Percentiles rank a stretch among this genome's conserved stretches.
phyloP scores from a whole-genome alignment of 75 land plant species.

The Sequoia sempervirens region DNA sequence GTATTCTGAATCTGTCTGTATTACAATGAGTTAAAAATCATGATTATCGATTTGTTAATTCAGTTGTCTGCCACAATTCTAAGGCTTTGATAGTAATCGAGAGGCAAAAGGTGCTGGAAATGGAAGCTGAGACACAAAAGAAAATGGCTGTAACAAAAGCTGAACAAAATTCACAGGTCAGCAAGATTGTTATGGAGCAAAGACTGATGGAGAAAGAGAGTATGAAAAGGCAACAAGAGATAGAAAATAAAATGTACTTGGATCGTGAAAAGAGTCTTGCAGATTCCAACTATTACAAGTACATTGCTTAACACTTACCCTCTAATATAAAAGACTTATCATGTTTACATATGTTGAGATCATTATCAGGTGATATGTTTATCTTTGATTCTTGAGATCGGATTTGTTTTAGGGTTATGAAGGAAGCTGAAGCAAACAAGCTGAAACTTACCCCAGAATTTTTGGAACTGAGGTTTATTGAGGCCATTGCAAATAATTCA shows the following conservation, averaged over 20 bases:
- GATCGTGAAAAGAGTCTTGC: slow-evolving; percentile 73
- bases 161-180: slow-evolving; percentile 88
- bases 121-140: slow-evolving; percentile 90
- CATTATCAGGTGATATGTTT: background rate
- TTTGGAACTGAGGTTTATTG: slow-evolving; percentile 86
- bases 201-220: slow-evolving; percentile 89
- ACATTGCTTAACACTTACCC: background rate
- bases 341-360: background rate
- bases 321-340: background rate
- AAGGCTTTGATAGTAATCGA: slow-evolving; percentile 89
- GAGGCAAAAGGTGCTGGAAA: slow-evolving; percentile 89
- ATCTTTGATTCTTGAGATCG: background rate
- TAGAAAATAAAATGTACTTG: slow-evolving; percentile 82
- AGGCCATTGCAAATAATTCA: slow-evolving; percentile 87
- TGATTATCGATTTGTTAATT: too few relatives aligned
- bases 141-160: slow-evolving; percentile 95
- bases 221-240: slow-evolving; percentile 55
- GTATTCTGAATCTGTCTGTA: too few relatives aligned
- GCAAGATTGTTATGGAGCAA: slow-evolving; percentile 86
- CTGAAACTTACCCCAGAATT: slow-evolving; percentile 76
- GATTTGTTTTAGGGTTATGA: slow-evolving; percentile 48
- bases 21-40: too few relatives aligned
- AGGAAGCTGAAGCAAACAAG: slow-evolving; percentile 92
- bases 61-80: background rate
- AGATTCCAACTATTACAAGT: slow-evolving; percentile 85